Base-by-base conservation (phyloP, 768 basidiomycete species). In the Hortiboletus campestris region DNA sequence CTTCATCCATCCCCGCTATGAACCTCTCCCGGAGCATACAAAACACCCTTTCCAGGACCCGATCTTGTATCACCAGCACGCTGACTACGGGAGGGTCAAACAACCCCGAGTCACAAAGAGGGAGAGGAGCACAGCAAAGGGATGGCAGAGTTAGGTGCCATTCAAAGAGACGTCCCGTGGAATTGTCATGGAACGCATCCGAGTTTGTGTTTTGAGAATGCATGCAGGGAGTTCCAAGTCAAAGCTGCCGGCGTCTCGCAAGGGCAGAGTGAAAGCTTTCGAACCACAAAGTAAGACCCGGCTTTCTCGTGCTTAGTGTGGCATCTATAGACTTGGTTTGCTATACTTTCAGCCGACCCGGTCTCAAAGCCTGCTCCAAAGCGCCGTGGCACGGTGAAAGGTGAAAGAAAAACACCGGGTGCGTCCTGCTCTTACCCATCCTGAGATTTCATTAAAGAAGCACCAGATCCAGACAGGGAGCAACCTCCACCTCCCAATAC, bases 351-450 rank as follows among this genome's bases (percentile, higher is more conserved):
- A 63, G 63, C 32, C 11, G 49, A 51, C 4, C 3, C 20, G 6
- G 7, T 14, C 2, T 11, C 43, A 32, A 53, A 57, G 20, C 51
- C 65, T 36, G 16, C 56, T 35, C 52, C 65, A 9, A 64, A 58
- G 31, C 68, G 61, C 12, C 58, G 56, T 39, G 57, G 58, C 7
- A 50, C 51, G 7, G 36, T 48, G 12, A 67, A 63, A 19, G 48
- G 46, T 2, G 61, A 61, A 51, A 48, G 49, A 38, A 64, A 59
- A 34, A 25, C 16, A 19, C 40, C 29, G 16, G 46, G 66, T 58
- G 6, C n/a, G 55, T 49, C 11, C 11, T 12, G 22, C 16, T 39
- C 41, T 19, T 10, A 31, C 6, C 3, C 29, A 49, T 41, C 14
- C 11, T 51, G 32, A 49, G 31, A 22, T 32, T 38, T 25, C 16